Conservation (phyloP, 179 eudicot species). For the Beta macrorhiza region DNA sequence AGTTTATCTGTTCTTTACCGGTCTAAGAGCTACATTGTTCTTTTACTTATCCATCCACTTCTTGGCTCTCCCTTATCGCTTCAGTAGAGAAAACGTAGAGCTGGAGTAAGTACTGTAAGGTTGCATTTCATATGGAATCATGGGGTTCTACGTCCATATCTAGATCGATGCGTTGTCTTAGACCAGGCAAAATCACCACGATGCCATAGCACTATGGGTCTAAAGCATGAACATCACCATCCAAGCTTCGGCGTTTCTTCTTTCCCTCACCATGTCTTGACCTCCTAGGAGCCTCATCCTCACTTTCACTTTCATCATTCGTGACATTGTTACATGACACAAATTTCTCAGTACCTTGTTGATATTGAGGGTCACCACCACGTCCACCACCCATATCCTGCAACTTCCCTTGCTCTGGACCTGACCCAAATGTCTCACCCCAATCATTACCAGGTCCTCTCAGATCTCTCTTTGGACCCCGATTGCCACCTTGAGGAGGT, state of each 20-base stretch:
- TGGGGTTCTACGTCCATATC: background rate
- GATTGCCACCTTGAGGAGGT: conserved; percentile 45
- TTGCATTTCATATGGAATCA: background rate
- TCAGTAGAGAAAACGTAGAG: background rate
- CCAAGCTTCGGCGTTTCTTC: conserved; percentile 66
- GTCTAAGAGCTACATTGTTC: background rate
- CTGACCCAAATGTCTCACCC: conserved; percentile 49
- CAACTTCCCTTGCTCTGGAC: conserved; percentile 58
- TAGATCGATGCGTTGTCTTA: background rate
- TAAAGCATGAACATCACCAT: conserved; percentile 41
- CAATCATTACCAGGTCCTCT: conserved; percentile 47
- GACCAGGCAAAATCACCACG: background rate
- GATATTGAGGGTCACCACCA: conserved; percentile 45
- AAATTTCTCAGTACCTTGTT: conserved; percentile 46
- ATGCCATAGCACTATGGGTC: conserved; percentile 8
- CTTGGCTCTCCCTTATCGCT: background rate
- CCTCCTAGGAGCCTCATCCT: conserved; percentile 97
- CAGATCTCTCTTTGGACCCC: conserved; percentile 59
- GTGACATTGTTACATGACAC: conserved; percentile 46
- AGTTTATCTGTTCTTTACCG: background rate
- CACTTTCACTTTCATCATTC: conserved; percentile 91
- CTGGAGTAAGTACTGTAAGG: background rate
- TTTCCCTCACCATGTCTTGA: conserved; percentile 91
- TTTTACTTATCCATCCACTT: background rate
- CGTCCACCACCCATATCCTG: conserved; percentile 42